Base-by-base conservation (phyloP, 805 yeast species). In the Schizosaccharomyces lindneri region DNA sequence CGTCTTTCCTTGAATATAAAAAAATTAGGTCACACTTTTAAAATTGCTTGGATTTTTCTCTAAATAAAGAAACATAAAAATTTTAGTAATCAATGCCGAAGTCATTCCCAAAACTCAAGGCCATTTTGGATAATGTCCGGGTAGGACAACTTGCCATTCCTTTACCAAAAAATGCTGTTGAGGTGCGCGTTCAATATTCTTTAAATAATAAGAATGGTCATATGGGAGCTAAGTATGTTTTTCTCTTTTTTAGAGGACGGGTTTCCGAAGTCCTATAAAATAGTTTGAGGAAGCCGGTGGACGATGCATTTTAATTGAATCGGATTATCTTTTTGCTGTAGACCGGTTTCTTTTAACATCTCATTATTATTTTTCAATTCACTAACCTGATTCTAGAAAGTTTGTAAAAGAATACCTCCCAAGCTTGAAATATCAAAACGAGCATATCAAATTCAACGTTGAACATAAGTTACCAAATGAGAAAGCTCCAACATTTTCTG, bases 71-170 rank as follows among this genome's bases (percentile, higher is more conserved):
- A 27, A n/a, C 4, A 1, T 51, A 21, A 21, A 24, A 7, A 19
- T 27, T 51, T 27, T 39, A 24, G 31, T 51, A 5, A 5, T 29
- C 31, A 21, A 51, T 51, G 57, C 19, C 36, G n/a, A 29, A 17
- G 7, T 19, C 32, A 3, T 17, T 21, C 31, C 5, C 31, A 5
- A 51, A 51, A 51, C 3, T 51, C 7, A 9, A 48, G 55, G 21
- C 61, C 36, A 3, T 27, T 62, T 61, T 60, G 41, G n/a, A 41
- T 60, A 60, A 62, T 15, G 31, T 67, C 73, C 68, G 48, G 7
- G 36, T 36, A 41, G 48, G 48, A 24, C 24, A 39, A 15, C 32
- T 60, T 60, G 61, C 39, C 19, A 41, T 43, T 11, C 59, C 27
- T 62, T 63, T 55, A 24, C 62, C 31, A 51, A 51, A 51, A 27